phyloP scores from a whole-genome alignment of 768 basidiomycete species.

The Phlebiopsis gigantea region DNA sequence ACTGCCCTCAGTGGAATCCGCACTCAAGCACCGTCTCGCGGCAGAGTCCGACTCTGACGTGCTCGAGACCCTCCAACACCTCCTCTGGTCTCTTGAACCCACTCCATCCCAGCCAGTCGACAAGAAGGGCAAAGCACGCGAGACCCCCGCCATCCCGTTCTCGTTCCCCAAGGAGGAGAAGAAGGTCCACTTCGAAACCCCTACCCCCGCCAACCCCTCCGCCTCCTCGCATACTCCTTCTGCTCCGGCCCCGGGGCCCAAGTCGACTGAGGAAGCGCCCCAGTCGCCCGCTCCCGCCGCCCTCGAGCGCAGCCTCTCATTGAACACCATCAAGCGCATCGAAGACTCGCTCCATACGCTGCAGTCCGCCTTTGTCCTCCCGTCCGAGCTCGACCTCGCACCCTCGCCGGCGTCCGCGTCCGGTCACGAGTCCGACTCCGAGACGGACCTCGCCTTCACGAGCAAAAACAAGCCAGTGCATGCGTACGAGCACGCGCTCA shows the following conservation, averaged over 20 bases:
- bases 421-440: conserved; percentile 8
- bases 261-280: background rate
- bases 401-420: conserved; percentile 10
- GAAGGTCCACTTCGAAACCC: conserved; percentile 7
- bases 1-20: background rate
- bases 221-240: background rate
- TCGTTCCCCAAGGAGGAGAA: conserved; percentile 11
- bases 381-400: conserved; percentile 27
- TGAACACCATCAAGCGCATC: conserved; percentile 37
- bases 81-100: conserved; percentile 1
- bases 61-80: background rate
- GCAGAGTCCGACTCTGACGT: background rate
- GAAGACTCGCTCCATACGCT: conserved; percentile 34
- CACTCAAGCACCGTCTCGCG: background rate
- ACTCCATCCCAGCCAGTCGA: conserved; percentile 3
- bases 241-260: background rate
- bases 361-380: conserved; percentile 35
- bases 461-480: conserved; percentile 54
- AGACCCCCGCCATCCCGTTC: conserved; percentile 11
- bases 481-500: conserved; percentile 57
- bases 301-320: conserved; percentile 24
- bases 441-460: conserved; percentile 47
- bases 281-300: conserved; percentile 27
- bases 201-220: background rate
- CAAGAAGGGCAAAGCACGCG: conserved; percentile 18